These are phyloP conservation scores for Blastobotrys proliferans DNA, from an alignment of 1,139 yeast species.

Conservation along the genomic window DNA sequence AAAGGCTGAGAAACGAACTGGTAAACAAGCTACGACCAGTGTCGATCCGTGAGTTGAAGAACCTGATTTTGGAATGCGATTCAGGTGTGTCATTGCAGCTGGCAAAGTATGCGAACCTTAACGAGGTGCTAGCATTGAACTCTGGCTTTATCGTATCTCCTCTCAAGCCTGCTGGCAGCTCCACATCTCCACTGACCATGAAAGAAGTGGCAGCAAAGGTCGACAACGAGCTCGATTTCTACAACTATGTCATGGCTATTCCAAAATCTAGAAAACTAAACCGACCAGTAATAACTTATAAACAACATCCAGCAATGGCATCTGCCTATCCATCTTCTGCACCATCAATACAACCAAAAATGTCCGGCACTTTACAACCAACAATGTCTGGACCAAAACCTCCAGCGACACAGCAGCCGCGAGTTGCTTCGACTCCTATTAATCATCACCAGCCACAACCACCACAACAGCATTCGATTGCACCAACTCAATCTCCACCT, in stretches of 20 bases:
- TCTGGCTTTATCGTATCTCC: slow-evolving; percentile 83
- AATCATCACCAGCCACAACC: slow-evolving; percentile 1
- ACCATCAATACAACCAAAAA: too few species aligned
- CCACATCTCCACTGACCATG: slow-evolving; percentile 58
- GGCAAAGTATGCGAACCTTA: slow-evolving; percentile 83
- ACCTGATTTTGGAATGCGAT: slow-evolving; percentile 79
- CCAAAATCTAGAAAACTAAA: slow-evolving; percentile 32
- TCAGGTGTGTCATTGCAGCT: slow-evolving; percentile 83
- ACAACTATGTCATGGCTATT: slow-evolving; percentile 52
- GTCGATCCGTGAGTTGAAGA: slow-evolving; percentile 66
- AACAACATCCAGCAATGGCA: slow-evolving; percentile 67
- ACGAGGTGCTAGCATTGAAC: slow-evolving; percentile 77
- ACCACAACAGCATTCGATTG: background rate
- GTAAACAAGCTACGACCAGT: slow-evolving; percentile 73
- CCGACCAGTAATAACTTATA: slow-evolving; percentile 54
- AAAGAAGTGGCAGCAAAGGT: slow-evolving; percentile 69
- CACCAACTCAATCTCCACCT: background rate
- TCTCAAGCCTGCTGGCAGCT: slow-evolving; percentile 40
- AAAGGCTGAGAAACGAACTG: slow-evolving; percentile 69
- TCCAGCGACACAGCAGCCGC: slow-evolving; percentile 8
- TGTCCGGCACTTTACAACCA: slow-evolving; percentile 2
- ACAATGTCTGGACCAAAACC: slow-evolving; percentile 10
- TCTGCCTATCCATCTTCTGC: slow-evolving; percentile 18
- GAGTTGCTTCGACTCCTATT: slow-evolving; percentile 10
- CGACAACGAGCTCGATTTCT: slow-evolving; percentile 79